Evolutionary conservation across 805 yeast genomes (phyloP), one percentile per base, ranked within the genome.

Genomic region (Pichia californica): DNA sequence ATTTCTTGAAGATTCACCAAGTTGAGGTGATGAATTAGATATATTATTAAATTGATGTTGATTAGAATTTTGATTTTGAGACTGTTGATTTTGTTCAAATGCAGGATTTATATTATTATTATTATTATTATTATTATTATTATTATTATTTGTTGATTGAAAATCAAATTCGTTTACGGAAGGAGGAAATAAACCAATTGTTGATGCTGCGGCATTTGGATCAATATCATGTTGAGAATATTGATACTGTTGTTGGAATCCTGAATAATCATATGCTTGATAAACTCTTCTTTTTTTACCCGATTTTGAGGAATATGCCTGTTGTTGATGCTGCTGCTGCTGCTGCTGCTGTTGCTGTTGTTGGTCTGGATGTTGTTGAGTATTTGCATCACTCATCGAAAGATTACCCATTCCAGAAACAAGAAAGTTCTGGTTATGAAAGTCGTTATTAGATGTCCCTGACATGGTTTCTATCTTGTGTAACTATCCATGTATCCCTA

Each of bases 191-290:
- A 56, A 41, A 10, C 65, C 65, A n/a, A 56, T 54, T 33, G 57
- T 53, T 40, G 52, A 47, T 8, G 64, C 64, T 10, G 66, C 66
- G 6, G 54, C 59, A 43, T 58, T 61, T 4, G 64, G 64, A 45
- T 61, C 66, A 30, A 62, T 57, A 10, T 37, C 29, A 3, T 33
- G 25, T n/a, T 33, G 36, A 2, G 19, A n/a, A n/a, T 19, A 19
- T 20, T 10, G 4, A n/a, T 33, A n/a, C 4, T 11, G 28, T 7
- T 11, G 3, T 33, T 18, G 23, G 5, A 15, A 8, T 27, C 11
- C 30, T 7, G 52, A 48, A 18, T 58, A 47, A 19, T 55, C 49
- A 38, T 58, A 59, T 3, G 58, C 63, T 42, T 61, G 63, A 21
- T 48, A 45, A 2, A 53, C 49, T 50, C 57, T 48, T 40, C 36